phyloP scores from a whole-genome alignment of 129 eudicot genomes.

The Flaveria sonorensis region DNA sequence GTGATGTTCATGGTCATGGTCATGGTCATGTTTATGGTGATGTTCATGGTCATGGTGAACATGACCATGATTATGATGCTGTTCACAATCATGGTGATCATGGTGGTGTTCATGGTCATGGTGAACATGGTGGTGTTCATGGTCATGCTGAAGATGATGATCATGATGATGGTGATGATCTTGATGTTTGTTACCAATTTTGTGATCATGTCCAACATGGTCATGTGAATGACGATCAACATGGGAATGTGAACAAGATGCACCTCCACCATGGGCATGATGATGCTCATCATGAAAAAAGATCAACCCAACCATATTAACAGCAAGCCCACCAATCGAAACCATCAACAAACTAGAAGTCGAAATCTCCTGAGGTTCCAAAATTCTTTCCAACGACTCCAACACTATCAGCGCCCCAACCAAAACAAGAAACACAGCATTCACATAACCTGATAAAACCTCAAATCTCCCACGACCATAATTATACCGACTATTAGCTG shows the following conservation, averaged over 20 bases:
- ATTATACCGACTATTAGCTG: constrained; percentile 71
- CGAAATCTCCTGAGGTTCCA: constrained; percentile 94
- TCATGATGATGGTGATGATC: constrained; percentile 24
- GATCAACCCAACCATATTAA: constrained; percentile 82
- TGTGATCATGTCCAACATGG: constrained; percentile 30
- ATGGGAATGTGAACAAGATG: constrained; percentile 66
- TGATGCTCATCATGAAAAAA: constrained; percentile 98
- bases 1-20: constrained; percentile 21
- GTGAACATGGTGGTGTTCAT: constrained; percentile 24
- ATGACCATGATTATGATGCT: constrained; percentile 6
- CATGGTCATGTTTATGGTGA: constrained; percentile 14
- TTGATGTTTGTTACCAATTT: constrained; percentile 19
- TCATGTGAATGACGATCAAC: constrained; percentile 40
- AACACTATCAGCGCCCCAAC: constrained; percentile 88
- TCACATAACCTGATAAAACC: constrained; percentile 89
- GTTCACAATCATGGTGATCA: constrained; percentile 3
- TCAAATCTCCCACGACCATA: constrained; percentile 98
- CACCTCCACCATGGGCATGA: constrained; percentile 92
- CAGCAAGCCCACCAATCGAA: constrained; percentile 85
- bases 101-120: constrained; percentile 28
- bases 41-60: constrained; percentile 32
- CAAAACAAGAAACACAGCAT: constrained; percentile 92
- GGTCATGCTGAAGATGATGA: constrained; percentile 27
- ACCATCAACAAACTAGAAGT: constrained; percentile 79
- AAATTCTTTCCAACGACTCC: constrained; percentile 87